phyloP scores from a whole-genome alignment of 1,139 yeast species.

The Williopsis jadinii region DNA sequence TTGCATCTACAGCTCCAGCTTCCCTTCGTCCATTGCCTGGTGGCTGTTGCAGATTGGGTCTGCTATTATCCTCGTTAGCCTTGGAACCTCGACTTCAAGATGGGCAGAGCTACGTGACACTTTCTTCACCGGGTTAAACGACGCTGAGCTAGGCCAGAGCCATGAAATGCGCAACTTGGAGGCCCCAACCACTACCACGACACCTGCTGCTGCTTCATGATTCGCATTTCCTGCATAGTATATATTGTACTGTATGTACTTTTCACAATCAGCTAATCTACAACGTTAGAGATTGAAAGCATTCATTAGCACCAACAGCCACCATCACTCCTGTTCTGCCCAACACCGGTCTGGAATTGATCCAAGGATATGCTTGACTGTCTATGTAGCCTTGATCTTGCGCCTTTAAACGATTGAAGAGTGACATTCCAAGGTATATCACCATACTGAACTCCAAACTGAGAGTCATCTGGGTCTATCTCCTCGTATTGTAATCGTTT shows the following conservation, averaged over 20 bases:
- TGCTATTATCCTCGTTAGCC: conserved; percentile 58
- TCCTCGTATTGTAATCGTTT: not conserved
- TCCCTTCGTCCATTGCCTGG: conserved; percentile 75
- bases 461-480: not conserved
- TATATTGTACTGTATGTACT: too few relatives aligned
- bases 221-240: too few relatives aligned
- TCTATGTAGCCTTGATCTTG: too few relatives aligned
- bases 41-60: conserved; percentile 74
- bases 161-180: conserved; percentile 1
- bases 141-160: conserved; percentile 28
- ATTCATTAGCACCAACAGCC: too few relatives aligned
- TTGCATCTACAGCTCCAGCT: conserved; percentile 54
- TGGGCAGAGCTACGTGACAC: conserved; percentile 47
- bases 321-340: too few relatives aligned
- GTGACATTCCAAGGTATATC: not conserved
- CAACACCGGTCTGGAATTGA: too few relatives aligned
- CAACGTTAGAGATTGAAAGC: too few relatives aligned
- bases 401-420: not conserved
- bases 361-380: too few relatives aligned
- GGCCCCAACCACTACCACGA: too few relatives aligned
- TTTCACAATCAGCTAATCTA: too few relatives aligned
- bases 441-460: not conserved
- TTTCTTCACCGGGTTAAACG: conserved; percentile 76
- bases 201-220: too few relatives aligned
- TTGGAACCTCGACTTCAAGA: conserved; percentile 34